Base-by-base conservation (phyloP, 2,329 filamentous ascomycete genomes). In the Chlorencoelia australis region DNA sequence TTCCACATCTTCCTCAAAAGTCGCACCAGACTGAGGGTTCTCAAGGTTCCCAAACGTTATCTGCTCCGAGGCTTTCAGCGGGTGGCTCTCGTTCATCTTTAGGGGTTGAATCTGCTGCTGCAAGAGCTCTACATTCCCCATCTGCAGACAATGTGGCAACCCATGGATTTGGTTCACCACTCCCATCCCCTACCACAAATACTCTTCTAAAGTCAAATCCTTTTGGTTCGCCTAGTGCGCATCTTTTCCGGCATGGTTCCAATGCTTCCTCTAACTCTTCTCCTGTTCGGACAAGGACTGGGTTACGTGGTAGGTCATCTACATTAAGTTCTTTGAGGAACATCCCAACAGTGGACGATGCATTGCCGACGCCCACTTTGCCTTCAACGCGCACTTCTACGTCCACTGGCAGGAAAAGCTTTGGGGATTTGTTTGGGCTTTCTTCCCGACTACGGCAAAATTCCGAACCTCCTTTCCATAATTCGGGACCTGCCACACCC, bases 371-470 rank as follows among this genome's bases (percentile, higher is more conserved):
- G 3, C 77, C 78, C 4, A 73, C 73, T 16, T 60, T 76, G n/a
- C 54, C 51, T 21, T 55, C 56, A 4, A 48, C 49, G 2, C 71
- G 87, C 34, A 88, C 77, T 5, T 94, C 88, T 1, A 85, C 81
- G 1, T 94, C 86, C 0, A 89, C 81, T n/a, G 87, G 88, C 4
- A 75, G 91, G 37, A 91, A 88, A 60, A 96, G 89, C 59, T 86
- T 98, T 50, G 86, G 88, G 35, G 91, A 94, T 48, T 66, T 96
- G 14, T 78, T 98, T 51, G 80, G 76, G 10, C 64, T 95, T 21
- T 68, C 74, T 14, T 72, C 76, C 44, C 75, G 88, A 44, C 70
- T 94, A 41, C 75, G 89, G 32, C 83, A 93, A 52, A 84, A 85
- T 49, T 83, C 83, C 1, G 87, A 94, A 31, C 71, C 80, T 5